These are phyloP conservation scores for Candida albicans DNA, from an alignment of 1,139 yeast species.

Conservation along the genomic window DNA sequence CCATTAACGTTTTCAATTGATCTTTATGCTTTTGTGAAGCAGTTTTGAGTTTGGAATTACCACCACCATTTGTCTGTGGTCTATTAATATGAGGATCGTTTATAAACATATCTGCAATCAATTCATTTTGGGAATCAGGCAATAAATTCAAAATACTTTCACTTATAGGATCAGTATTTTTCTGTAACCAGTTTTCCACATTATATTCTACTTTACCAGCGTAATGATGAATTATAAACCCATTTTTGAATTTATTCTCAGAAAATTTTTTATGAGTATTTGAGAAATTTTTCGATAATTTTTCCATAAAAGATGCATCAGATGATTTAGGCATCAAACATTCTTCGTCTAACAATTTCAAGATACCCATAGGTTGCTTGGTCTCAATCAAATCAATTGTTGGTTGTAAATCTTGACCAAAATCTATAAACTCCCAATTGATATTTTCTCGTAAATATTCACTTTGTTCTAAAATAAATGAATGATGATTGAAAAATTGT, in stretches of 20 bases:
- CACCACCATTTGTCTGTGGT: constrained; percentile 6
- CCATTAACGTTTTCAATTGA: constrained; percentile 72
- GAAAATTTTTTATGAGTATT: constrained; percentile 61
- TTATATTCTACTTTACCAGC: constrained; percentile 95
- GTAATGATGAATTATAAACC: constrained; percentile 84
- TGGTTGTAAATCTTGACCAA: constrained; percentile 94
- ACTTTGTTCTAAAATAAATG: constrained; percentile 94
- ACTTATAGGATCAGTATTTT: constrained; percentile 90
- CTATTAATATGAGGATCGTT: constrained; percentile 22
- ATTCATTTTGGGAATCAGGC: constrained; percentile 54
- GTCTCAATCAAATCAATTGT: constrained; percentile 89
- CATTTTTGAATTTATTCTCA: constrained; percentile 67
- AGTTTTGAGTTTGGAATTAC: constrained; percentile 55
- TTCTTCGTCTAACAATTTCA: constrained; percentile 89
- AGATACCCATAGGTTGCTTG: constrained; percentile 78
- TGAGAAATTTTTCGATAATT: constrained; percentile 65
- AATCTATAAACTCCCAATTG: constrained; percentile 95
- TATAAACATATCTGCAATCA: constrained; percentile 35
- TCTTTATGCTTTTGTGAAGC: constrained; percentile 86
- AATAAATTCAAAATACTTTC: constrained; percentile 66
- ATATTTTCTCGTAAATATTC: constrained; percentile 92
- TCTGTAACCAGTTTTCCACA: constrained; percentile 90
- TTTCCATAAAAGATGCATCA: constrained; percentile 80
- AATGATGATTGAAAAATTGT: constrained; percentile 96
- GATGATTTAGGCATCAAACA: constrained; percentile 92